Conservation (phyloP, 805 yeast species). For the Hermanozyma aechmeae region DNA sequence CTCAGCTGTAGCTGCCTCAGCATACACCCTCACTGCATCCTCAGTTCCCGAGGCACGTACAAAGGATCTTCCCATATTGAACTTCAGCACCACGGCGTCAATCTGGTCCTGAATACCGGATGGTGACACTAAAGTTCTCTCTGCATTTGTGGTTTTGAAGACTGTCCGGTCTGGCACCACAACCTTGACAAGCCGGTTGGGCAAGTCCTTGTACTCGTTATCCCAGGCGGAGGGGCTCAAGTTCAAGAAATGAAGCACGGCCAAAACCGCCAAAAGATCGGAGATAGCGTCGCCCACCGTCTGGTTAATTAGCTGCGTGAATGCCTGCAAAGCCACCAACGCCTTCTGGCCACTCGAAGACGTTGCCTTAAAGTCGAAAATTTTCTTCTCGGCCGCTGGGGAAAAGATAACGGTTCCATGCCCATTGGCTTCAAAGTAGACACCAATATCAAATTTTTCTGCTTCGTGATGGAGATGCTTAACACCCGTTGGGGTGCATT, state of each 20-base stretch:
- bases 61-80: slow-evolving; percentile 66
- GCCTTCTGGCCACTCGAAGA: slow-evolving; percentile 38
- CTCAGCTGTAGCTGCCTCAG: slow-evolving; percentile 58
- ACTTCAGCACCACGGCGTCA: slow-evolving; percentile 52
- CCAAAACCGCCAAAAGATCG: slow-evolving; percentile 74
- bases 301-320: slow-evolving; percentile 77
- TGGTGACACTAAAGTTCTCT: slow-evolving; percentile 71
- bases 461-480: slow-evolving; percentile 95
- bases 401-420: slow-evolving; percentile 93
- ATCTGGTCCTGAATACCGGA: slow-evolving; percentile 66
- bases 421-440: slow-evolving; percentile 98
- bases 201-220: slow-evolving; percentile 68
- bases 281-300: slow-evolving; percentile 98
- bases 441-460: slow-evolving; percentile 75
- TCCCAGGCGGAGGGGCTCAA: slow-evolving; percentile 70
- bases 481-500: slow-evolving; percentile 91
- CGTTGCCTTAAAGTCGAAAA: slow-evolving; percentile 22
- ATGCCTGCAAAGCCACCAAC: slow-evolving; percentile 43
- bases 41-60: slow-evolving; percentile 98
- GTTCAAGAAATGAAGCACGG: slow-evolving; percentile 47
- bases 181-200: slow-evolving; percentile 76
- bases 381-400: slow-evolving; percentile 30
- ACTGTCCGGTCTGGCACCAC: slow-evolving; percentile 71
- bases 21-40: slow-evolving; percentile 92
- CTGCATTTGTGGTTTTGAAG: slow-evolving; percentile 86